These are phyloP conservation scores for Trypanosoma conorhini DNA, from an alignment of 208 protist species.

Conservation along the genomic window DNA sequence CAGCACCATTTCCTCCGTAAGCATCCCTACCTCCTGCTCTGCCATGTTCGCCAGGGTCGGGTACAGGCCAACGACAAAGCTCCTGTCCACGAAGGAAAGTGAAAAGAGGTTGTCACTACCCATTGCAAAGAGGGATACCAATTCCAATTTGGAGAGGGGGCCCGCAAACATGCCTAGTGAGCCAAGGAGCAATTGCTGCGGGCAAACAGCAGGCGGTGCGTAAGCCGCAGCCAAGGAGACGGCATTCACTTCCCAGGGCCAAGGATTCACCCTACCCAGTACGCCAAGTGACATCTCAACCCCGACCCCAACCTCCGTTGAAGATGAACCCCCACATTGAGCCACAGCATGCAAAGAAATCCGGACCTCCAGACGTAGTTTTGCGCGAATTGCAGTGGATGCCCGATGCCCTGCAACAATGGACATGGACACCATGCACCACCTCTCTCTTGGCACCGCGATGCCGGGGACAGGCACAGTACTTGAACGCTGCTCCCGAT, in stretches of 20 bases:
- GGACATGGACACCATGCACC: conserved; percentile 30
- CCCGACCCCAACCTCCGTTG: not conserved
- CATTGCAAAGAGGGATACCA: conserved; percentile 26
- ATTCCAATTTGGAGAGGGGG: conserved; percentile 21
- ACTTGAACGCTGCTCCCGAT: conserved; percentile 16
- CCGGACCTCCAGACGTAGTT: conserved; percentile 11
- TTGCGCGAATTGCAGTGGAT: conserved; percentile 1
- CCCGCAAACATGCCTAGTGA: conserved; percentile 25
- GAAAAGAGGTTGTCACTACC: conserved; percentile 35
- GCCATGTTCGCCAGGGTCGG: conserved; percentile 20
- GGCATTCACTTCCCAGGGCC: conserved; percentile 14
- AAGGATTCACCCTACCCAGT: conserved; percentile 2
- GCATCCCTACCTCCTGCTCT: not conserved
- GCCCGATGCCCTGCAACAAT: not conserved
- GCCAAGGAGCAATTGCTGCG: conserved; percentile 27
- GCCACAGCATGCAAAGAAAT: conserved; percentile 11
- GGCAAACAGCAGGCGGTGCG: not conserved
- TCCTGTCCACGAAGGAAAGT: conserved; percentile 28
- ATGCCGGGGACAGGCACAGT: conserved; percentile 12
- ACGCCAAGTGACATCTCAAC: conserved; percentile 20
- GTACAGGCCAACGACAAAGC: conserved; percentile 26
- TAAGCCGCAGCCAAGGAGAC: conserved; percentile 9
- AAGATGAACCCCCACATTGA: not conserved
- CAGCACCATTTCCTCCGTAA: conserved; percentile 15
- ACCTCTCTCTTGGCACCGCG: conserved; percentile 15